These are phyloP conservation scores for Styphnolobium japonicum DNA, from an alignment of 306 rosid species.

Conservation along the genomic window DNA sequence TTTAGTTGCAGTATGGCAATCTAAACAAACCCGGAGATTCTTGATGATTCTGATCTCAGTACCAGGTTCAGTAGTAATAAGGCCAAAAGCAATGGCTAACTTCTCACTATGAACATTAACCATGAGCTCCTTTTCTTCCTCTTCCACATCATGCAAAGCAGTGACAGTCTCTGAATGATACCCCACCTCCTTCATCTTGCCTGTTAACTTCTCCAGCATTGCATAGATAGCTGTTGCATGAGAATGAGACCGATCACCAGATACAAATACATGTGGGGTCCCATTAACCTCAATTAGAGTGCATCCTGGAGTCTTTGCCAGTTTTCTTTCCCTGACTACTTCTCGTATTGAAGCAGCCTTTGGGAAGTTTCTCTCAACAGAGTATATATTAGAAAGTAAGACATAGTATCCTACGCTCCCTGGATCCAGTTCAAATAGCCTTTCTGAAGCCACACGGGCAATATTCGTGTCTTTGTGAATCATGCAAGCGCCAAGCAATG, in stretches of 20 bases:
- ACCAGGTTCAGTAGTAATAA: conserved; percentile 75
- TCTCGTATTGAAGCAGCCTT: conserved; percentile 88
- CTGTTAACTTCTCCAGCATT: conserved; percentile 77
- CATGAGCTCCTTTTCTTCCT: conserved; percentile 92
- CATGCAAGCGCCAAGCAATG: conserved; percentile 92
- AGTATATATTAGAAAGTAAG: conserved; percentile 79
- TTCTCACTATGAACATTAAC: conserved; percentile 91
- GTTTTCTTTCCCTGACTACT: conserved; percentile 67
- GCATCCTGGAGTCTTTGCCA: conserved; percentile 87
- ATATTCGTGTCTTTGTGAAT: conserved; percentile 71
- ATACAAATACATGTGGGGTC: conserved; percentile 64
- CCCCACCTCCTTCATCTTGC: conserved; percentile 84
- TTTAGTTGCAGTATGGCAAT: conserved; percentile 87
- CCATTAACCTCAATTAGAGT: conserved; percentile 84
- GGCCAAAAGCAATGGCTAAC: conserved; percentile 89
- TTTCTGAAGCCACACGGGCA: conserved; percentile 75
- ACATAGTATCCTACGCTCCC: conserved; percentile 79
- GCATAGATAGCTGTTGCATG: conserved; percentile 65
- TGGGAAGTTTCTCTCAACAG: conserved; percentile 76
- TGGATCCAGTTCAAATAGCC: conserved; percentile 75
- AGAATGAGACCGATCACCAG: conserved; percentile 82
- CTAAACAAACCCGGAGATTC: conserved; percentile 95
- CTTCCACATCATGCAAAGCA: conserved; percentile 94
- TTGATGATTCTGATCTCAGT: conserved; percentile 84
- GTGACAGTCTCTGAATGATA: conserved; percentile 67